Percentiles rank a stretch among this genome's conserved stretches.
These are phyloP conservation scores for Phytophthora sansomeana DNA, from an alignment of 352 stramenopile genomes.

Conservation along the genomic window DNA sequence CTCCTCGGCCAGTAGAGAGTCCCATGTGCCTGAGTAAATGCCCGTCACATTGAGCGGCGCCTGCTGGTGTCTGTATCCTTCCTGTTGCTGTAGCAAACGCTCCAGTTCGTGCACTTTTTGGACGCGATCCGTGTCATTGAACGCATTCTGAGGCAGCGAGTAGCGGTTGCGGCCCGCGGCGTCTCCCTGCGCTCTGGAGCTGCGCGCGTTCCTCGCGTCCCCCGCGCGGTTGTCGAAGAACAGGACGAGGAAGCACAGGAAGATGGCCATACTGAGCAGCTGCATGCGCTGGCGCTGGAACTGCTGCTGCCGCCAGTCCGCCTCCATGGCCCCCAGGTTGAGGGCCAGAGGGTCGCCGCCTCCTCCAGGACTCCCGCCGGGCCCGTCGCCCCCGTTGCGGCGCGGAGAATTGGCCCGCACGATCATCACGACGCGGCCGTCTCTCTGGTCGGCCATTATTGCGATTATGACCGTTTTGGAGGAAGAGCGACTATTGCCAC, in stretches of 20 bases:
- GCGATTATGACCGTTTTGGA: slow-evolving; percentile 16
- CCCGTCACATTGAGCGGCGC: slow-evolving; percentile 75
- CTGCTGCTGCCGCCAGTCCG: slow-evolving; percentile 84
- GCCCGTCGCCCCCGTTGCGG: slow-evolving; percentile 22
- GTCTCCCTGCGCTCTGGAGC: slow-evolving; percentile 20
- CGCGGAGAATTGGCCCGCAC: slow-evolving; percentile 73
- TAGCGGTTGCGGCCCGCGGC: slow-evolving; percentile 46
- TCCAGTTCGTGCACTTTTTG: slow-evolving; percentile 62
- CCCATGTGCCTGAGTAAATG: slow-evolving; percentile 83
- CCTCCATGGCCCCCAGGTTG: slow-evolving; percentile 75
- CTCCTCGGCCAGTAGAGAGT: slow-evolving; percentile 61
- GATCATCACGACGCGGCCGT: slow-evolving; percentile 82
- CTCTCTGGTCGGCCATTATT: slow-evolving; percentile 43
- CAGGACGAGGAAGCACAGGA: slow-evolving; percentile 88
- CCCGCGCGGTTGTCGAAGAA: slow-evolving; percentile 85
- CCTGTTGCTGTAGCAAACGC: slow-evolving; percentile 51
- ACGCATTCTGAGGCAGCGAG: slow-evolving; percentile 48
- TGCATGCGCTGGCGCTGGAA: slow-evolving; percentile 91
- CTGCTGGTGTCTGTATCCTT: slow-evolving; percentile 50
- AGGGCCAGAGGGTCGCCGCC: slow-evolving; percentile 43
- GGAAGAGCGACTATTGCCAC: neutral
- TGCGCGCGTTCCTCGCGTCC: slow-evolving; percentile 45
- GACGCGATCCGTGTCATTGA: slow-evolving; percentile 72
- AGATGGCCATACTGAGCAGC: slow-evolving; percentile 89
- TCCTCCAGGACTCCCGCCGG: slow-evolving; percentile 13